These are phyloP conservation scores for Stylosanthes scabra DNA, from an alignment of 331 rosid genomes.

Conservation along the genomic window DNA sequence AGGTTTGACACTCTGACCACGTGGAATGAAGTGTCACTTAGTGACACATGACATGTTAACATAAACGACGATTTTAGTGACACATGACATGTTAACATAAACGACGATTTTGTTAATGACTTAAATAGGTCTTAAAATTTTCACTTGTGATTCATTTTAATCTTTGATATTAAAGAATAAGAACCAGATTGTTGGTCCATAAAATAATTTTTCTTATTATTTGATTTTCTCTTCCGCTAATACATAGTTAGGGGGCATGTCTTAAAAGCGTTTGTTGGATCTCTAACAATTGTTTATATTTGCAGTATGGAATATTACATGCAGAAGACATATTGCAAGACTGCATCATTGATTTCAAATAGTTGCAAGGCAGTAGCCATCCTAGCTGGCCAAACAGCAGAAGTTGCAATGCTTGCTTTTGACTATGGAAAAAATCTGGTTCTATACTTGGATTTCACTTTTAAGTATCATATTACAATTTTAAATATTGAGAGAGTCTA, in stretches of 20 bases:
- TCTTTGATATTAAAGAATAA: no score
- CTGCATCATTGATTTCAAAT: slow-evolving; percentile 94
- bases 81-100: no score
- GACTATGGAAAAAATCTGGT: slow-evolving; percentile 98
- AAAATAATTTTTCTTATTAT: no score
- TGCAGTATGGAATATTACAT: slow-evolving; percentile 96
- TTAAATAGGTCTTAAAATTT: no score
- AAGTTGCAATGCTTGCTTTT: slow-evolving; percentile 86
- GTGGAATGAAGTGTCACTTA: no score
- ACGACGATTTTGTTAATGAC: no score
- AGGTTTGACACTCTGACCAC: no score
- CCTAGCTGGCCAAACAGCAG: slow-evolving; percentile 94
- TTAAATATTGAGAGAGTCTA: slow-evolving; percentile 22
- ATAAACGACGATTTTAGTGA: no score
- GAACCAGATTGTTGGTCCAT: no score
- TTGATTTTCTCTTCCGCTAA: slow-evolving; percentile 9
- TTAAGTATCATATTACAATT: background rate
- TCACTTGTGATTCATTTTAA: no score
- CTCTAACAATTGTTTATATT: slow-evolving; percentile 36
- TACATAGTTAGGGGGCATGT: slow-evolving; percentile 2
- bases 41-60: no score
- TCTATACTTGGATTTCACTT: slow-evolving; percentile 43
- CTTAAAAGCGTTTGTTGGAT: slow-evolving; percentile 6
- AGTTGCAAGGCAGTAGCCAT: slow-evolving; percentile 97
- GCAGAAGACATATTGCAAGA: slow-evolving; percentile 93